Evolutionary conservation across 768 basidiomycete species (phyloP), one percentile per base, ranked within the genome.

Genomic region (Boletus tomentosulus): DNA sequence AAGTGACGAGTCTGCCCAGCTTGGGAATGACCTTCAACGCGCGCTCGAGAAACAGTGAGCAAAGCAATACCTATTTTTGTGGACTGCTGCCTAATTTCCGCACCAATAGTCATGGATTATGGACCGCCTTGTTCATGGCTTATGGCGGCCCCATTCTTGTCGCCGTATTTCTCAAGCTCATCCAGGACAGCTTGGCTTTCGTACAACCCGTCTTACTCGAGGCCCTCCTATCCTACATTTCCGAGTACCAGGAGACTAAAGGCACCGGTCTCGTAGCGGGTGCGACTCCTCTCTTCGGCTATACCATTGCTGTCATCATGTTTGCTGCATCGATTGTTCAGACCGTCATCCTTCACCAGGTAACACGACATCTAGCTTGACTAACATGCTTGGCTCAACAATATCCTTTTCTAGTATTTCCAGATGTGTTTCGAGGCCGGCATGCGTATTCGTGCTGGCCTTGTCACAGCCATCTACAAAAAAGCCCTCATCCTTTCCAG

Each of bases 371-470:
- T n/a, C 7, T 15, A 15, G 16, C 12, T 7, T 19, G 15, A 6
- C 9, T 2, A 8, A 8, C 19, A 49, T 35, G 5, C 13, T 4
- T 30, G 4, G 13, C 42, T 61, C 15, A 56, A n/a, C 4, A 0
- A 1, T 2, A 2, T 12, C 6, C 30, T 9, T 8, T 39, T 33
- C 30, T 57, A 90, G 85, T 96, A 95, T 69, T 95, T 97, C 70
- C 89, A 95, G 71, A 76, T 80, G 3, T 85, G 85, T 44, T 89
- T 81, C 64, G 83, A 88, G 63, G 89, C 87, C 10, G 92, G 92
- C 9, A 96, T 96, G 94, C 86, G 95, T n/a, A 81, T 97, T 39
- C 85, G 93, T 33, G 87, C 91, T 0, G 96, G 94, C 0, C 79
- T 98, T 22, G 83, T 98, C 13, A 85, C 85, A 1, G 80, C 78